phyloP scores from a whole-genome alignment of 2,329 filamentous ascomycete genomes.

The Kalmusia sp. region DNA sequence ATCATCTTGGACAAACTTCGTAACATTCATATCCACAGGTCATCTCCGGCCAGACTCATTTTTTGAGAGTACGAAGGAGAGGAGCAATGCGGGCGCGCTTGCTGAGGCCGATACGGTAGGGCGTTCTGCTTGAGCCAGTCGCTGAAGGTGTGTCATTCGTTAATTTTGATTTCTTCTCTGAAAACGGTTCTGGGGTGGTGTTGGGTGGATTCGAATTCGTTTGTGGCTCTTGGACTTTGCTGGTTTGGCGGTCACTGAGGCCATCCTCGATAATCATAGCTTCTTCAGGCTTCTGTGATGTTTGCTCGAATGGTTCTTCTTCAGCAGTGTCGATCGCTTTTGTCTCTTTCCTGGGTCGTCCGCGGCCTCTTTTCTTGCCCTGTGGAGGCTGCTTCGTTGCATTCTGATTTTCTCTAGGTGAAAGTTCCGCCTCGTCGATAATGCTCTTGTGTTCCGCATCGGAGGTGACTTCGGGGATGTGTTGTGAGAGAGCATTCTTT shows the following conservation, averaged over 20 bases:
- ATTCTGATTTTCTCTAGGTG: conserved; percentile 1
- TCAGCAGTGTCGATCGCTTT: conserved; percentile 6
- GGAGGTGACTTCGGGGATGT: background rate
- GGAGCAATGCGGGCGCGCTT: conserved; percentile 57
- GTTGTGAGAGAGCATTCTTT: background rate
- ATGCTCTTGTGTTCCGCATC: conserved; percentile 31
- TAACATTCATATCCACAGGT: background rate
- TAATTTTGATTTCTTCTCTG: conserved; percentile 1
- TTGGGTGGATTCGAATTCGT: background rate
- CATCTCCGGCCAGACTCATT: conserved; percentile 35
- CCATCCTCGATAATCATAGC: background rate
- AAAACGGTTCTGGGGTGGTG: background rate
- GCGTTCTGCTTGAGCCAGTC: conserved; percentile 47
- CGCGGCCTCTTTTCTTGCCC: conserved; percentile 39
- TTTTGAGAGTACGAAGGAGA: conserved; percentile 55
- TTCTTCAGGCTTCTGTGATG: background rate
- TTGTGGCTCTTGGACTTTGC: background rate
- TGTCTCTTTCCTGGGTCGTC: conserved; percentile 37
- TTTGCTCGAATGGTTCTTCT: background rate
- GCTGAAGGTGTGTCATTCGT: conserved; percentile 24
- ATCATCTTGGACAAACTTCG: conserved; percentile 2
- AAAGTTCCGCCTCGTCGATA: conserved; percentile 19
- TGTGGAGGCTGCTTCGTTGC: conserved; percentile 6
- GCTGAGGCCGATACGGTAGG: conserved; percentile 58
- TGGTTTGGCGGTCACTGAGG: background rate